Evolutionary conservation across 2,329 filamentous ascomycete species (phyloP).

Genomic region (Penicillium sp.): DNA sequence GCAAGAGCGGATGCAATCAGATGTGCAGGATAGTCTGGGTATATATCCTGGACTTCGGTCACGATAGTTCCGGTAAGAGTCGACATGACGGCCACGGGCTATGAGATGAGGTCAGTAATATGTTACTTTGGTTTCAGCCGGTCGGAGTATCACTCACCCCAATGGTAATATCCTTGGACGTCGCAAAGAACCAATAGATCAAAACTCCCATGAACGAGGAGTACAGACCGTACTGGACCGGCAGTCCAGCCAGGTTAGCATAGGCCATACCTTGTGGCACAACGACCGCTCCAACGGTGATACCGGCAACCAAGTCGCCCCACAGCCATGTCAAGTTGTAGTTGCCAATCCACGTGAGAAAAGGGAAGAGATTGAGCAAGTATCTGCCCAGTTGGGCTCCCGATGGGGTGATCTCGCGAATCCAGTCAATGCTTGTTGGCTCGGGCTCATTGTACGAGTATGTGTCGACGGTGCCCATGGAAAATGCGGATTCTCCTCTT

Average conservation of each 20-base stretch:
- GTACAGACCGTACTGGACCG: slow-evolving; percentile 80
- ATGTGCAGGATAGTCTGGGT: slow-evolving; percentile 57
- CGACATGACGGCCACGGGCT: slow-evolving; percentile 94
- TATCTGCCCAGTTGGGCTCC: slow-evolving; percentile 58
- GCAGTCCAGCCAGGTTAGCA: slow-evolving; percentile 75
- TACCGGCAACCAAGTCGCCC: slow-evolving; percentile 86
- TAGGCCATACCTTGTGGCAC: slow-evolving; percentile 99
- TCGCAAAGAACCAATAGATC: slow-evolving; percentile 97
- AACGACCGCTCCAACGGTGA: slow-evolving; percentile 74
- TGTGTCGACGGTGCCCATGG: slow-evolving; percentile 66
- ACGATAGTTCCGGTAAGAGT: slow-evolving; percentile 84
- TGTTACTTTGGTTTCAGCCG: neutral
- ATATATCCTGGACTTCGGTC: slow-evolving; percentile 54
- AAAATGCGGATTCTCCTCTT: slow-evolving; percentile 76
- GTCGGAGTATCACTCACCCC: slow-evolving; percentile 12
- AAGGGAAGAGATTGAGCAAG: slow-evolving; percentile 74
- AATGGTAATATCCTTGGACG: slow-evolving; percentile 94
- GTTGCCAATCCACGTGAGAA: slow-evolving; percentile 78
- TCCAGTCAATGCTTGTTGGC: slow-evolving; percentile 71
- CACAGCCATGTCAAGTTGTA: slow-evolving; percentile 89
- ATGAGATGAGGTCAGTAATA: slow-evolving; percentile 1
- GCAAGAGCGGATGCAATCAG: slow-evolving; percentile 75
- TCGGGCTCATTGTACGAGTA: slow-evolving; percentile 83
- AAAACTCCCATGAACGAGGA: slow-evolving; percentile 95
- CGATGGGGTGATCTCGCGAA: slow-evolving; percentile 62